Evolutionary conservation across 192 early-diverging fungal species (phyloP), one percentile per base, ranked within the genome.

Genomic region (Radiomyces spectabilis): DNA sequence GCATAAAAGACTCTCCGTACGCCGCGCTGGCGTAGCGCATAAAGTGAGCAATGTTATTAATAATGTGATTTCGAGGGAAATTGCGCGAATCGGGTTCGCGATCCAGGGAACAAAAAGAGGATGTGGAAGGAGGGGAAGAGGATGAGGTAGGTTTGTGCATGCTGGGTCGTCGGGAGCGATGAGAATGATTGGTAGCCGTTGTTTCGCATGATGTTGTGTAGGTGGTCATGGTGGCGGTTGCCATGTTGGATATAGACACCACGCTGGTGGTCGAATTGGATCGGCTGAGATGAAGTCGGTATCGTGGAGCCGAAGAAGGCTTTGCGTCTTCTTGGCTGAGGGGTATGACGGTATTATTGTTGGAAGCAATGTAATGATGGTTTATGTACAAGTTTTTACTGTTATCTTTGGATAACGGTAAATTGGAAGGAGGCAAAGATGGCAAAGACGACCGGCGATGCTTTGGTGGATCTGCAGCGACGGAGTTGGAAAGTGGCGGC

Each of bases 1-100:
- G 75, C 86, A 88, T 86, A 45, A 88, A 88, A 16, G 76, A 77
- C 35, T 81, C 76, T 6, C 86, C 86, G 32, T 88, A 88, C 4
- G 80, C 81, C 19, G 84, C 80, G 5, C 83, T 85, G 2, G 86
- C 80, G 33, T 85, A 75, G 2, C 81, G 72, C 49, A 86, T 79
- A 35, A 83, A 88, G 34, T 85, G 78, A 13, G 80, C 78, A 43
- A 88, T 72, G 46, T 88, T 85, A 57, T 70, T 70, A 6, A 86
- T 61, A 32, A 88, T 55, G 31, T 82, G 86, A 21, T 65, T 59
- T 6, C 68, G 63, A 32, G 79, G 79, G 46, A 74, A 81, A 32
- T 78, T 78, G 38, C 59, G 51, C 7, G 60, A 64, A 27, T 53
- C 74, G 4, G 71, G 70, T 47, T 70, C 70, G 9, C 51, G 25